Evolutionary conservation across 1,284 basidiomycete genomes (phyloP).

Genomic region (Moesziomyces sp.): DNA sequence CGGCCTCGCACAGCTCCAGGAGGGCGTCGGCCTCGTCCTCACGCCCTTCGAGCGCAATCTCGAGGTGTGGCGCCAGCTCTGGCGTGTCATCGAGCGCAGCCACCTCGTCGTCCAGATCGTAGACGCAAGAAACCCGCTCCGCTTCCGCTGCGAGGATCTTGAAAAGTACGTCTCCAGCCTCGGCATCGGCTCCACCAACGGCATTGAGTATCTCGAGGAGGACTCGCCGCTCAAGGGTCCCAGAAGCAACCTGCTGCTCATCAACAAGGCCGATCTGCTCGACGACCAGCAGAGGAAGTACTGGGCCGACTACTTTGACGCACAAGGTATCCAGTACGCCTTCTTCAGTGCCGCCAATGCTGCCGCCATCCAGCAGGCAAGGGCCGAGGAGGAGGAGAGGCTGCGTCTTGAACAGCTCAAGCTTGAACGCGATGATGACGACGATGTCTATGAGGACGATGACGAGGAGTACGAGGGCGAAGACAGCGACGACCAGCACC

Average conservation of each 20-base stretch:
- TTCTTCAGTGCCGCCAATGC: slow-evolving; percentile 97
- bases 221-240: slow-evolving; percentile 76
- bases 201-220: slow-evolving; percentile 85
- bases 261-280: slow-evolving; percentile 96
- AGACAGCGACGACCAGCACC: slow-evolving; percentile 60
- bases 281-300: slow-evolving; percentile 80
- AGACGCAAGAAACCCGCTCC: slow-evolving; percentile 65
- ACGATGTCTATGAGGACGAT: slow-evolving; percentile 48
- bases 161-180: slow-evolving; percentile 64
- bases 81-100: slow-evolving; percentile 66
- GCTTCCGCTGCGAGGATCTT: slow-evolving; percentile 67
- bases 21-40: slow-evolving; percentile 64
- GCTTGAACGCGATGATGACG: slow-evolving; percentile 62
- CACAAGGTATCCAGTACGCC: slow-evolving; percentile 82
- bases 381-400: slow-evolving; percentile 71
- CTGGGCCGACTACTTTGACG: slow-evolving; percentile 96
- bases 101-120: slow-evolving; percentile 67
- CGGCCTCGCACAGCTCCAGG: slow-evolving; percentile 64
- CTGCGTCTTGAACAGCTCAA: slow-evolving; percentile 63
- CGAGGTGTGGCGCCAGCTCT: slow-evolving; percentile 68
- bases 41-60: slow-evolving; percentile 68
- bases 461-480: slow-evolving; percentile 63
- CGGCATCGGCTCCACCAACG: slow-evolving; percentile 83
- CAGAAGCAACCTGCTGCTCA: slow-evolving; percentile 82
- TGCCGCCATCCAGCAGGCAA: slow-evolving; percentile 76